phyloP scores from a whole-genome alignment of 176 grass and related monocot species.

The Pontederia crassipes region DNA sequence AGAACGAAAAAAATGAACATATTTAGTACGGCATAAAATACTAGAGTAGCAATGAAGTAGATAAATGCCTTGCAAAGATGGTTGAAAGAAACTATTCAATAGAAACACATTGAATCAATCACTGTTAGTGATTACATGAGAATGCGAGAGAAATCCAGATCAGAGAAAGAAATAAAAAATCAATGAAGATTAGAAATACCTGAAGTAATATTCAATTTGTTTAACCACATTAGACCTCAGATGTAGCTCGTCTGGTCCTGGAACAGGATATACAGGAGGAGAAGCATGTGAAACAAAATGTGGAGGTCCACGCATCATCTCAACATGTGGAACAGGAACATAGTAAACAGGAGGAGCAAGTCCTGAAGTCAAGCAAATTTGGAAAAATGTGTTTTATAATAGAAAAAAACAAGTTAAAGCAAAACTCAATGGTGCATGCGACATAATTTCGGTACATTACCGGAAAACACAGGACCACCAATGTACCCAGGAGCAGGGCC shows the following conservation, averaged over 20 bases:
- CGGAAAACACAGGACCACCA: constrained; percentile 41
- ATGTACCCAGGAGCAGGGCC: constrained; percentile 48
- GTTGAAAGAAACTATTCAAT: too few species aligned
- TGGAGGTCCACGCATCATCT: constrained; percentile 37
- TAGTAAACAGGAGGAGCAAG: constrained; percentile 56
- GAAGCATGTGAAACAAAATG: constrained; percentile 29
- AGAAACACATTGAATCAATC: background rate
- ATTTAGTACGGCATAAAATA: too few species aligned
- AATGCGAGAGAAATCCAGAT: background rate
- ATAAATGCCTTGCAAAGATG: too few species aligned
- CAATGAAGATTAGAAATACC: constrained; percentile 12
- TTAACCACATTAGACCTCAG: constrained; percentile 50
- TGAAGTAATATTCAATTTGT: constrained; percentile 78
- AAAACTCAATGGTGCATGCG: background rate
- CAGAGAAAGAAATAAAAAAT: background rate
- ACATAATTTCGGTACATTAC: constrained; percentile 21
- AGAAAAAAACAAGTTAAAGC: background rate
- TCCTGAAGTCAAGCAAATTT: constrained; percentile 31
- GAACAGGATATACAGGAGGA: constrained; percentile 25
- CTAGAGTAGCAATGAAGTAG: too few species aligned
- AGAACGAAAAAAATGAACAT: too few species aligned
- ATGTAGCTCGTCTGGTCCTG: constrained; percentile 27
- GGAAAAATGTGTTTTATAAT: constrained; percentile 2
- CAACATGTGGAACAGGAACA: constrained; percentile 46
- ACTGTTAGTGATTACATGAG: background rate